Evolutionary conservation across 345 rosid genomes (phyloP), one percentile per base, ranked within the genome.

Genomic region (Moringa oleifera): DNA sequence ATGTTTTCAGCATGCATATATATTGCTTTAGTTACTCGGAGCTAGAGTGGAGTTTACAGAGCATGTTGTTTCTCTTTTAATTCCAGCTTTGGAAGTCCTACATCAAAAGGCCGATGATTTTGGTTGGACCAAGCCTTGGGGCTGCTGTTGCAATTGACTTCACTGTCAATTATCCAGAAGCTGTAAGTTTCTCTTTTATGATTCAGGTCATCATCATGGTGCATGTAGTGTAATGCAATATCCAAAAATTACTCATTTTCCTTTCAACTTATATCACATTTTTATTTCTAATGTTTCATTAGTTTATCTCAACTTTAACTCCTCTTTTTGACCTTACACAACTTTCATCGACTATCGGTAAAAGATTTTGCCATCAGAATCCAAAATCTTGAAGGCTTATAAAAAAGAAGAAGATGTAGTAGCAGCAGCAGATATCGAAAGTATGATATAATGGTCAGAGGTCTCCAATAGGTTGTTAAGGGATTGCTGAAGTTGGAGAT

Each of bases 91-190:
- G 97, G 97, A 86, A 83, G 80, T 74, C 89, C 33, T 80, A 88
- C 73, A 83, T 91, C 62, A 80, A 69, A 79, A 77, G 86, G 74
- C 97, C 97, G 50, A 75, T 88, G 82, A 75, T 79, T n/a, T 74
- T 88, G 47, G 97, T 91, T 19, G 97, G 97, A 76, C 97, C 97
- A 59, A 91, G 97, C 79, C 93, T 88, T 33, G 96, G 97, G 47
- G 89, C 96, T 67, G 73, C 96, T 0, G 83, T 80, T 59, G 97
- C 96, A 21, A 80, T 91, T 46, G 95, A 91, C 68, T 88, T 91
- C 75, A 75, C 86, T 20, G 84, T 77, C 66, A 81, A 77, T 55
- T 81, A 84, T 78, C 86, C 96, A 0, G 93, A 88, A 73, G 89
- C 91, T 51, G 97, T 88, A 76, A 82, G 80, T 78, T 45, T 20